Evolutionary conservation across 805 yeast species (phyloP), one percentile per base, ranked within the genome.

Genomic region (Saturnispora hagleri): DNA sequence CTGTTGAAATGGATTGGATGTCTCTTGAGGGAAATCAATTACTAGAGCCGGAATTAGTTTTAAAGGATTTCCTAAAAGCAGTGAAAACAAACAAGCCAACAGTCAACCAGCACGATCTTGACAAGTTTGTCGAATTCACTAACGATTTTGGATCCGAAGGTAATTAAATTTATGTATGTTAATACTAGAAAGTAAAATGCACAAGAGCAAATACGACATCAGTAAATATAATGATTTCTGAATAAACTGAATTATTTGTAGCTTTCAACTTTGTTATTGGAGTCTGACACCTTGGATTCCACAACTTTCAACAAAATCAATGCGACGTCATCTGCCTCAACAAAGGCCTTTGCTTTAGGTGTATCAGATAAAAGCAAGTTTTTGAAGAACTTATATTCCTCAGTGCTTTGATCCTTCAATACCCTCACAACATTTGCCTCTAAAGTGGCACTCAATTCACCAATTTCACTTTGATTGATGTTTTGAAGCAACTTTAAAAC

Each of bases 121-220:
- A 73, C 54, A 84, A 84, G 62, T 97, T 91, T 67, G 80, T 81
- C 46, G 86, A 87, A 57, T 93, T 93, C 64, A 93, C 99, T 0
- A 78, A 76, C 43, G 99, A 93, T 69, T 93, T 93, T 65, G 99
- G 99, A 38, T 96, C 91, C 61, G 99, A 93, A 68, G 99, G 99
- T 44, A 89, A 87, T 61, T 87, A 55, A 43, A 22, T 38, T 18
- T 38, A 38, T 38, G 24, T 38, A 38, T 38, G 42, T 38, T 18
- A 38, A n/a, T 38, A 38, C 22, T 31, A 31, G 12, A 20, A 27
- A 20, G 38, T 7, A 40, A 26, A 43, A 33, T 34, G 36, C 2
- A 20, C 8, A 12, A 28, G 35, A 43, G 22, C 15, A 4, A 27
- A 20, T 27, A 24, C 7, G 18, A 42, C 24, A 42, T 18, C 12